Evolutionary conservation across 768 basidiomycete species (phyloP), one percentile per base, ranked within the genome.

Genomic region (Xerocomellus chrysenteron): DNA sequence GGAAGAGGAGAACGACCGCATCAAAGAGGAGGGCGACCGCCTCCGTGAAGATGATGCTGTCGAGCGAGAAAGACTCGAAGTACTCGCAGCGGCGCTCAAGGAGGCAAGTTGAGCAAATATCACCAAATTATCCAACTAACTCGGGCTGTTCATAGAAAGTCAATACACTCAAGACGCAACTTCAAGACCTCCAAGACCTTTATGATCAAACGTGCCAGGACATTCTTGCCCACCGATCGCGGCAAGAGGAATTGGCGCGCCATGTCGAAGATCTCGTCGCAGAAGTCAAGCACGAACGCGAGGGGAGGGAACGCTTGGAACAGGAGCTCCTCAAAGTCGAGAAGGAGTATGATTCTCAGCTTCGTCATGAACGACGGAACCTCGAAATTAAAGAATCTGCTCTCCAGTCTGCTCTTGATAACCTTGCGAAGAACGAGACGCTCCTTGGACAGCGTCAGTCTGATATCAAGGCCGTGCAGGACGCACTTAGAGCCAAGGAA

Each of bases 1-100:
- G 1, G 96, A 98, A 67, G 92, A 96, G 57, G 89, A 94, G 65
- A 82, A 86, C 51, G 92, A 95, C 58, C 78, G 83, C 32, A 68
- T 89, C 48, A 84, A 81, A 65, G 90, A 92, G 62, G 88, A 92
- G 46, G 76, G 77, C 48, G 85, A 88, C 37, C 77, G 82, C 10
- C 59, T 84, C 39, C 80, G 84, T 50, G 88, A 93, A 55, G 90
- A 93, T n/a, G 85, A 87, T 45, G 76, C 72, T 10, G 80, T 81
- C n/a, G 91, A 90, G 65, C 77, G 81, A 26, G 88, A 90, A 55
- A 75, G 84, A 42, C 73, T 86, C 2, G 86, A 90, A 62, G 84
- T 78, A 3, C 74, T 95, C 7, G 76, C 85, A 32, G 75, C 76
- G 10, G 88, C 88, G 2, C 79, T 96, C 45, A 96, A 95, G 71